Evolutionary conservation across 2,329 filamentous ascomycete species (phyloP).

Genomic region (Macrophomina pseudophaseolina): DNA sequence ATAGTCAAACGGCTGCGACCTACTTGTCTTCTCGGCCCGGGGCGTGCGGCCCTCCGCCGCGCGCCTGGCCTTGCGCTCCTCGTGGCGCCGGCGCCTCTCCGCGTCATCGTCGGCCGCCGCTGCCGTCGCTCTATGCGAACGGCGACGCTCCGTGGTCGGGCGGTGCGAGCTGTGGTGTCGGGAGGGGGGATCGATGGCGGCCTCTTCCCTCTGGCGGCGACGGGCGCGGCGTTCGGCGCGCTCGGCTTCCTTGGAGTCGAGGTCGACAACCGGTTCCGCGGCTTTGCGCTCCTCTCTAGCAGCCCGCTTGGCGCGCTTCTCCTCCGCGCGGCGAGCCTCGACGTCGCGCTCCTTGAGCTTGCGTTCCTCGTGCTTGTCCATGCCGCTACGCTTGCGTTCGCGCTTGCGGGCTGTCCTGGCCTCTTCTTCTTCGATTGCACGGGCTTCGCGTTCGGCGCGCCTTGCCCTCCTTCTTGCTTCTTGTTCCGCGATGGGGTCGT

Average conservation of each 20-base stretch:
- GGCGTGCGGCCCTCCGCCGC: slow-evolving; percentile 41
- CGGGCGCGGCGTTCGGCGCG: slow-evolving; percentile 34
- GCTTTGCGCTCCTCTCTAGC: slow-evolving; percentile 40
- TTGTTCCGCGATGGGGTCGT: slow-evolving; percentile 29
- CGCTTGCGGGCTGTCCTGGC: not conserved
- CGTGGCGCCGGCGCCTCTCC: slow-evolving; percentile 47
- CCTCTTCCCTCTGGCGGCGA: slow-evolving; percentile 22
- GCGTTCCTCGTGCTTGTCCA: slow-evolving; percentile 20
- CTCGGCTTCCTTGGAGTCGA: slow-evolving; percentile 28
- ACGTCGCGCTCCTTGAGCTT: slow-evolving; percentile 33
- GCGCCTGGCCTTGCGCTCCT: slow-evolving; percentile 49
- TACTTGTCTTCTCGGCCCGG: slow-evolving; percentile 34
- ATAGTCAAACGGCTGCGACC: slow-evolving; percentile 43
- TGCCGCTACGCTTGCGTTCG: slow-evolving; percentile 11
- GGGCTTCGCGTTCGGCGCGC: slow-evolving; percentile 34
- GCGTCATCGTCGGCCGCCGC: slow-evolving; percentile 37
- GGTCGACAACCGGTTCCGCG: not conserved
- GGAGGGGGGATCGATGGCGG: slow-evolving; percentile 3
- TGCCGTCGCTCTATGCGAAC: slow-evolving; percentile 36
- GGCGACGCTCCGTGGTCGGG: slow-evolving; percentile 41
- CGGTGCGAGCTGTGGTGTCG: slow-evolving; percentile 31
- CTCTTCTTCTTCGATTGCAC: slow-evolving; percentile 23
- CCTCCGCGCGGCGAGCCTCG: slow-evolving; percentile 45
- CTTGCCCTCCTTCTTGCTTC: slow-evolving; percentile 40
- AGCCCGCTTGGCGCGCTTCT: slow-evolving; percentile 44